These are phyloP conservation scores for Tilletia indica DNA, from an alignment of 1,284 basidiomycete species.

Conservation along the genomic window DNA sequence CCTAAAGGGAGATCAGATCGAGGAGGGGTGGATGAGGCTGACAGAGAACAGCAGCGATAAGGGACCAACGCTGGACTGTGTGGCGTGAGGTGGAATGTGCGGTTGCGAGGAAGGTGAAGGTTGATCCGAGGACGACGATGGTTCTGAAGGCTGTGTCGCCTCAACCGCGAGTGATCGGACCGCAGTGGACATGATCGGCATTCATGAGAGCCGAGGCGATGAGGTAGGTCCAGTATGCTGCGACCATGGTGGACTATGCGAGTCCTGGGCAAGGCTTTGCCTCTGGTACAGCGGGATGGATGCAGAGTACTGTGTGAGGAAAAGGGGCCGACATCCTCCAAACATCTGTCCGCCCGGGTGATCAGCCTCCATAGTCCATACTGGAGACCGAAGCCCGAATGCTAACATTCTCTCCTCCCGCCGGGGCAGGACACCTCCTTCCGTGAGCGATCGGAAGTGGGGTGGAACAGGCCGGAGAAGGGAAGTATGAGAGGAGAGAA, in stretches of 20 bases:
- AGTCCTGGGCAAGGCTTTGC: slow-evolving; percentile 90
- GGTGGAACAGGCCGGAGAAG: too few species aligned
- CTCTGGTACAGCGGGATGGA: slow-evolving; percentile 85
- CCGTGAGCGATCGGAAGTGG: too few species aligned
- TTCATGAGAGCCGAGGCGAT: slow-evolving; percentile 92
- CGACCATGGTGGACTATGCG: slow-evolving; percentile 93
- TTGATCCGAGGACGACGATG: slow-evolving; percentile 85
- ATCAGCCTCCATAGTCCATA: too few species aligned
- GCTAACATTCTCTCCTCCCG: too few species aligned
- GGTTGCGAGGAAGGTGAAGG: slow-evolving; percentile 96
- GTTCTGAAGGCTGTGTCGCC: slow-evolving; percentile 67
- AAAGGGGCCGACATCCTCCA: slow-evolving; percentile 59
- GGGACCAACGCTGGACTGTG: slow-evolving; percentile 70
- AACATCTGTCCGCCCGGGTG: too few species aligned
- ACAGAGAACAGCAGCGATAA: slow-evolving; percentile 82
- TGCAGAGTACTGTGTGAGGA: slow-evolving; percentile 74
- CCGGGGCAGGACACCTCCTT: too few species aligned
- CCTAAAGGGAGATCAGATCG: slow-evolving; percentile 55
- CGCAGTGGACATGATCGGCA: slow-evolving; percentile 78
- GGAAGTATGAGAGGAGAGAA: too few species aligned
- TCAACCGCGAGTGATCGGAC: slow-evolving; percentile 72
- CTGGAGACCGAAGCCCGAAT: too few species aligned
- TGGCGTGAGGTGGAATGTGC: slow-evolving; percentile 95
- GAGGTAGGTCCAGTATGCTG: slow-evolving; percentile 94
- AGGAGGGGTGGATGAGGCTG: slow-evolving; percentile 58